Conservation (phyloP, 1,284 basidiomycete genomes). For the Mrakiaceae sp. region DNA sequence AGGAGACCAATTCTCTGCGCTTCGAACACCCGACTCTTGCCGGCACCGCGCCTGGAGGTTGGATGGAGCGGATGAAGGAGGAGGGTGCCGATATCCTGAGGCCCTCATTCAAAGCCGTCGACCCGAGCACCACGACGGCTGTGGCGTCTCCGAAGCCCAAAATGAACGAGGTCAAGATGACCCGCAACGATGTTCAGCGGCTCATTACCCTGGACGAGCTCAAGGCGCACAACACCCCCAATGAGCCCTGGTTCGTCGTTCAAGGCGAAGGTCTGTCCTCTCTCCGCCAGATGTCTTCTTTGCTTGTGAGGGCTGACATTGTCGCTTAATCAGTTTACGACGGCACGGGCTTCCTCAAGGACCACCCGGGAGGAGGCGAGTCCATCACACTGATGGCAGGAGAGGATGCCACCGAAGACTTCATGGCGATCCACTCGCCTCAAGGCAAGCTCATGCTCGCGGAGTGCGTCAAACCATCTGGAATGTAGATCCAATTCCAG, state of each 20-base stretch:
- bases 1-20: constrained; percentile 32
- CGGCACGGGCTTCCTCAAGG: constrained; percentile 45
- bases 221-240: constrained; percentile 36
- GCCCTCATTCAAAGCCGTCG: constrained; percentile 33
- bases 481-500: not conserved
- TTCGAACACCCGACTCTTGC: constrained; percentile 55
- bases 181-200: constrained; percentile 35
- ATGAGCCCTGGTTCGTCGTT: constrained; percentile 52
- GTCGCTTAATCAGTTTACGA: constrained; percentile 37
- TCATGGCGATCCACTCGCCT: constrained; percentile 44
- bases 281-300: constrained; percentile 14
- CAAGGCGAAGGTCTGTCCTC: constrained; percentile 38
- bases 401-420: constrained; percentile 51
- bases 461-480: constrained; percentile 29
- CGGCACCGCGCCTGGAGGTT: constrained; percentile 45
- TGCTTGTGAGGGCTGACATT: constrained; percentile 21
- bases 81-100: constrained; percentile 40
- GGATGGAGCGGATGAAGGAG: constrained; percentile 52
- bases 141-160: constrained; percentile 8
- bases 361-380: constrained; percentile 54
- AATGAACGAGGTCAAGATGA: constrained; percentile 31
- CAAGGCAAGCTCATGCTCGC: constrained; percentile 43
- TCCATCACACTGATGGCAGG: constrained; percentile 51
- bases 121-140: constrained; percentile 13
- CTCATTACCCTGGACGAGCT: constrained; percentile 45